Percentiles rank a stretch among this genome's conserved stretches.
phyloP scores from a whole-genome alignment of 305 asterid genomes.

The Fraxinus latifolia region DNA sequence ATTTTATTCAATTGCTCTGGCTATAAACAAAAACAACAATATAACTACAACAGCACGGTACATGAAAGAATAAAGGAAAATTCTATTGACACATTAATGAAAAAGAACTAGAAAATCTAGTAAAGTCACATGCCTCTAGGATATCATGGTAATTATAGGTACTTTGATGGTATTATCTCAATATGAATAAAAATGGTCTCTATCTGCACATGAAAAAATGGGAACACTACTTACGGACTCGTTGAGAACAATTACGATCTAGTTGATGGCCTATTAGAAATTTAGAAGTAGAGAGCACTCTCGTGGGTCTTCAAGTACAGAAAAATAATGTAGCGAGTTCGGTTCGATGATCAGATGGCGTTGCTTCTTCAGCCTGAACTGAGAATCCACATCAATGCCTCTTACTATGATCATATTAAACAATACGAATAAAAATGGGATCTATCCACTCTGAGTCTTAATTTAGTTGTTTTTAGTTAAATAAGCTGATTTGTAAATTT shows the following conservation, averaged over 20 bases:
- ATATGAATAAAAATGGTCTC: neutral
- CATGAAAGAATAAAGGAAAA: neutral
- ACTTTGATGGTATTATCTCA: neutral
- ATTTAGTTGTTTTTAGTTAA: neutral
- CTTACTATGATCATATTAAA: neutral
- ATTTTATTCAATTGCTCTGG: slow-evolving; percentile 87
- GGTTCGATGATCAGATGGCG: neutral
- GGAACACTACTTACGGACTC: neutral
- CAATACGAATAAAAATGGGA: neutral
- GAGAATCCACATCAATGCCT: neutral
- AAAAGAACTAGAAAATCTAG: neutral
- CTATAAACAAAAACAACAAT: slow-evolving; percentile 36
- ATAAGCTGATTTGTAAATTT: neutral
- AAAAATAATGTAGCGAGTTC: neutral
- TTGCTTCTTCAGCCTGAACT: neutral
- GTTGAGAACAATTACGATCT: neutral
- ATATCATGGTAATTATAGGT: neutral
- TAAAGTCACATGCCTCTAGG: neutral
- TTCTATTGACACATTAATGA: neutral
- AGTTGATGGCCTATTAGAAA: slow-evolving; percentile 9
- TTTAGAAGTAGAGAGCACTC: neutral
- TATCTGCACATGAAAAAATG: neutral
- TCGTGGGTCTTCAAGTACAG: neutral
- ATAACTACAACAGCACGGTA: neutral
- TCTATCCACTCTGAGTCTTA: neutral